Conservation (phyloP, 2,329 filamentous ascomycete genomes). For the Aphanocladium album region DNA sequence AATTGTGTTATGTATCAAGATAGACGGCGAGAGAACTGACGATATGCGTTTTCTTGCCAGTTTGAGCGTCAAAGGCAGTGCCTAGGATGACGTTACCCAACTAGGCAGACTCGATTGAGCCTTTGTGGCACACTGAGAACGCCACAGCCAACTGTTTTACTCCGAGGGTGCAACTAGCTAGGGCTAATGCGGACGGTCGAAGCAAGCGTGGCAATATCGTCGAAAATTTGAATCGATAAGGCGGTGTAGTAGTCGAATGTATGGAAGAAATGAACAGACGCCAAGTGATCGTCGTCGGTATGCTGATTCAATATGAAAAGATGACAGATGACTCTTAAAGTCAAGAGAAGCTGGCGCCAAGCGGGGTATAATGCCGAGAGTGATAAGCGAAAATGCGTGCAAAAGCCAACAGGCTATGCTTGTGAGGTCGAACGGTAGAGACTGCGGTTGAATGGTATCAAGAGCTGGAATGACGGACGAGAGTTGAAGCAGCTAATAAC, state of each 20-base stretch:
- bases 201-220: not conserved
- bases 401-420: not conserved
- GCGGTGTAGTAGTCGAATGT: not conserved
- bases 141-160: not conserved
- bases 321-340: not conserved
- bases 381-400: not conserved
- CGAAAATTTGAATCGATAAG: not conserved
- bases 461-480: not conserved
- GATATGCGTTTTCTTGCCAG: not conserved
- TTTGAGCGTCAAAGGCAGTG: not conserved
- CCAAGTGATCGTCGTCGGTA: not conserved
- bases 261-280: not conserved
- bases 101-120: not conserved
- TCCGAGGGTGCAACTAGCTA: not conserved
- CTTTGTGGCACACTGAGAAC: not conserved
- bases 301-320: not conserved
- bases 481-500: not conserved
- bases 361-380: not conserved
- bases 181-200: not conserved
- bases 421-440: constrained; percentile 3
- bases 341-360: not conserved
- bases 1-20: not conserved
- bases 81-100: not conserved
- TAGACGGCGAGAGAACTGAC: not conserved
- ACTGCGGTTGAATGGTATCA: constrained; percentile 5